Base-by-base conservation (phyloP, 192 early-diverging fungal species). In the Paraglomus occultum region DNA sequence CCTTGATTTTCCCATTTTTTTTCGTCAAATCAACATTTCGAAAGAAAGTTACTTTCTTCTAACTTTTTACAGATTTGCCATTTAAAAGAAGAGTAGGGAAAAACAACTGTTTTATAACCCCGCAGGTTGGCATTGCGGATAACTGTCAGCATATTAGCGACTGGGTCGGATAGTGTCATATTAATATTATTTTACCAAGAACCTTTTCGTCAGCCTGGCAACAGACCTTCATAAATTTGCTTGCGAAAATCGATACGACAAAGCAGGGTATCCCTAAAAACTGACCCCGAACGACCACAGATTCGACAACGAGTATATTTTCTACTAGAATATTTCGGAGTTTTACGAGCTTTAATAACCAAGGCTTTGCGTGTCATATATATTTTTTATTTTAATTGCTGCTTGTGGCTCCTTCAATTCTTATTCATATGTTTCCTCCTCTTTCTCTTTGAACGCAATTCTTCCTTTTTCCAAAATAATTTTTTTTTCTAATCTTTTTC, bases 121-220 rank as follows among this genome's bases (percentile, higher is more conserved):
- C 60, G 2, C 60, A 62, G 9, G 18, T 62, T 62, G n/a, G 60
- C 59, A 62, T 62, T 62, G 2, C 60, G 43, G 22, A 62, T 62
- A 45, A 0, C 8, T 0, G 60, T 62, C 15, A 62, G 15, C 43
- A 62, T 62, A 1, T 62, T 44, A 45, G 60, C 43, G 5, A 62
- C 60, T 44, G 43, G 43, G 12, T 62, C 60, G 0, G 43, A 45
- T 44, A 62, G 45, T 1, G 43, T 46, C 60, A 62, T 62, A 62
- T 62, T 45, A 57, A 22, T 20, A 57, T 4, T 57, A 22, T 20
- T 57, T 57, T 57, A 57, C 22, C 22, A 57, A 23, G n/a, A 57
- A 57, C 14, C 54, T 20, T 57, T 57, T 15, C 18, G 10, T 1
- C 10, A 57, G 2, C 54, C 54, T 20, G 54, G 54, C 18, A 57